Evolutionary conservation across 2,329 filamentous ascomycete species (phyloP).

Genomic region (Madurella fahalii): DNA sequence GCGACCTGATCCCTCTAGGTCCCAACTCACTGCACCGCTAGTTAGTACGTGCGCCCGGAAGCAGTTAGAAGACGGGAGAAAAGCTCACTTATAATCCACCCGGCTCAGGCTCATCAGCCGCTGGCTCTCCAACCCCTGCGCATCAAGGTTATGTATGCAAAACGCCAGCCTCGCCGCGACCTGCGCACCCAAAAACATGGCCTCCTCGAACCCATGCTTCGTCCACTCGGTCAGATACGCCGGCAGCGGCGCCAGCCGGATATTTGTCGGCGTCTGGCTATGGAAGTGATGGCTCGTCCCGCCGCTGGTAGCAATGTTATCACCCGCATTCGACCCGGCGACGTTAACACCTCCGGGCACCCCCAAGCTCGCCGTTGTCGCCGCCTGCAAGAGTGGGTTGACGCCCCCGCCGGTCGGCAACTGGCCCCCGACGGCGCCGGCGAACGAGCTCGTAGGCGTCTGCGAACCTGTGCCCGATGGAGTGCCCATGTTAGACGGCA

Average conservation of each 20-base stretch:
- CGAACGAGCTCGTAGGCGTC: constrained; percentile 68
- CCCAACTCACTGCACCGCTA: constrained; percentile 45
- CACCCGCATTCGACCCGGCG: constrained; percentile 37
- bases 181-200: constrained; percentile 81
- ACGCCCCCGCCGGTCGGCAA: constrained; percentile 52
- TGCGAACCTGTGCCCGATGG: constrained; percentile 86
- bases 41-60: constrained; percentile 6
- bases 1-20: constrained; percentile 50
- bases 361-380: constrained; percentile 65
- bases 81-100: constrained; percentile 57
- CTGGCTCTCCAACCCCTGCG: constrained; percentile 48
- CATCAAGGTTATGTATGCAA: constrained; percentile 56
- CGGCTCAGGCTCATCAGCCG: constrained; percentile 54
- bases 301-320: constrained; percentile 38
- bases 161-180: constrained; percentile 66
- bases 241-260: constrained; percentile 72
- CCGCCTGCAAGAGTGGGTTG: constrained; percentile 87
- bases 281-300: constrained; percentile 50
- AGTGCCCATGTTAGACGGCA: constrained; percentile 89
- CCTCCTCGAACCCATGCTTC: constrained; percentile 73
- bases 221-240: constrained; percentile 92
- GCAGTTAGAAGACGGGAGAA: neutral
- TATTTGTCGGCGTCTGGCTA: constrained; percentile 73
- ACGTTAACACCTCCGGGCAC: constrained; percentile 42
- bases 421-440: constrained; percentile 49